Base-by-base conservation (phyloP, 805 yeast genomes). In the Spathaspora sp. region DNA sequence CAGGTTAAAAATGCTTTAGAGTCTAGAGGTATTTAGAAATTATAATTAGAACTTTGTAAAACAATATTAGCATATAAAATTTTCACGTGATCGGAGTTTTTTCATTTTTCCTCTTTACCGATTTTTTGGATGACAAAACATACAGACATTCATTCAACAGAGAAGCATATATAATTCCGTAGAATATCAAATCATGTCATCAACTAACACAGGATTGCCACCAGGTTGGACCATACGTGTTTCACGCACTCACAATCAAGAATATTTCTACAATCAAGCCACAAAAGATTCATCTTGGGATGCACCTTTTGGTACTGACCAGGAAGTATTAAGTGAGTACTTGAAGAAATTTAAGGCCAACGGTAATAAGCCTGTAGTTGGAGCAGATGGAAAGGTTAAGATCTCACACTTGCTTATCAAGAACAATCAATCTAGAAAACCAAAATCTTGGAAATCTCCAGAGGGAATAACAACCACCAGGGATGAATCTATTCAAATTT, bases 281-380 rank as follows among this genome's bases (percentile, higher is more conserved):
- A 83, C 91, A 1, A 78, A 82, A 45, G 85, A 85, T 63, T 87
- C 97, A 0, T 76, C 83, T 39, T 94, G 99, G 99, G 92, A 86
- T 51, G 88, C 96, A 10, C 99, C 99, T 2, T 80, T 74, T 47
- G 97, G 93, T 3, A 83, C 96, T 1, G 87, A 94, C 59, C 64
- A 77, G 14, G 82, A 69, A 1, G 73, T 75, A 58, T 75, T 93
- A 53, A 74, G 79, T 40, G 70, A 69, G 14, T 89, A 88, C 68
- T 69, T 89, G 55, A 70, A 76, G 44, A 67, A 61, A 52, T 68
- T 58, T 52, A 66, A 61, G 45, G 55, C 59, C 42, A 64, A 63
- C 26, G 68, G 69, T 14, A 75, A 74, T 47, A 77, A 76, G 53
- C 89, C 89, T 14, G 66, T 68, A 4, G 62, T 72, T 1, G 65